Conservation (phyloP, 2,329 filamentous ascomycete species). For the Drechmeria coniospora region DNA sequence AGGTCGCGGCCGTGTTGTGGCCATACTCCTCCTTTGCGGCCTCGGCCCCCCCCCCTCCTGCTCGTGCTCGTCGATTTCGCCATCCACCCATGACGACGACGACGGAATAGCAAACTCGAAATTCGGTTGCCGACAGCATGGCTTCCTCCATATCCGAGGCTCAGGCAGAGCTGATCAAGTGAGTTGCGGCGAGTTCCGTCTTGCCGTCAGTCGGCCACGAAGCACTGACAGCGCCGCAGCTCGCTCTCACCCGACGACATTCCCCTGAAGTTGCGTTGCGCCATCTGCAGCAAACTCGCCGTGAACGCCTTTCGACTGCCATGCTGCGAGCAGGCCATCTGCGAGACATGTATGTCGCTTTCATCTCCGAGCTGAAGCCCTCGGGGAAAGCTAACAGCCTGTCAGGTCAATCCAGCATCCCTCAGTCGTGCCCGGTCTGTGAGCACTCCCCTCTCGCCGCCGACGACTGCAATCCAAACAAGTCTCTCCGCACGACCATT, state of each 20-base stretch:
- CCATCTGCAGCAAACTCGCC: conserved; percentile 80
- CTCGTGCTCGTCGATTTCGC: background rate
- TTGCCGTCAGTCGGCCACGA: conserved; percentile 1
- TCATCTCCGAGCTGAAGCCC: no score
- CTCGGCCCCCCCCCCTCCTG: background rate
- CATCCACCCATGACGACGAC: conserved; percentile 7
- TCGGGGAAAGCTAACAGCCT: background rate
- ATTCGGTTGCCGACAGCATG: conserved; percentile 14
- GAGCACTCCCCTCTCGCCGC: conserved; percentile 77
- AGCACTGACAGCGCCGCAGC: conserved; percentile 26
- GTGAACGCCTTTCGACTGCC: conserved; percentile 82
- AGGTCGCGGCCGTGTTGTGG: conserved; percentile 5
- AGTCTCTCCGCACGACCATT: conserved; percentile 81
- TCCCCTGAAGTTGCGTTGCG: conserved; percentile 91
- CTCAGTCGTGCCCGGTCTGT: conserved; percentile 78
- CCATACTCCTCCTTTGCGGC: background rate
- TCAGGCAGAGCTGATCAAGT: conserved; percentile 45
- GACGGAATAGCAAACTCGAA: conserved; percentile 3
- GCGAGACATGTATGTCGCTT: conserved; percentile 66
- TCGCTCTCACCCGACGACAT: conserved; percentile 70
- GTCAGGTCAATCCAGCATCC: conserved; percentile 58
- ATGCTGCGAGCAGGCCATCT: conserved; percentile 92
- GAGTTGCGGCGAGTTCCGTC: conserved; percentile 6
- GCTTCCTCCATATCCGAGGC: conserved; percentile 27
- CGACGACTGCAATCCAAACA: conserved; percentile 77